phyloP scores from a whole-genome alignment of 1,284 basidiomycete species.

The Amylostereum chailletii region DNA sequence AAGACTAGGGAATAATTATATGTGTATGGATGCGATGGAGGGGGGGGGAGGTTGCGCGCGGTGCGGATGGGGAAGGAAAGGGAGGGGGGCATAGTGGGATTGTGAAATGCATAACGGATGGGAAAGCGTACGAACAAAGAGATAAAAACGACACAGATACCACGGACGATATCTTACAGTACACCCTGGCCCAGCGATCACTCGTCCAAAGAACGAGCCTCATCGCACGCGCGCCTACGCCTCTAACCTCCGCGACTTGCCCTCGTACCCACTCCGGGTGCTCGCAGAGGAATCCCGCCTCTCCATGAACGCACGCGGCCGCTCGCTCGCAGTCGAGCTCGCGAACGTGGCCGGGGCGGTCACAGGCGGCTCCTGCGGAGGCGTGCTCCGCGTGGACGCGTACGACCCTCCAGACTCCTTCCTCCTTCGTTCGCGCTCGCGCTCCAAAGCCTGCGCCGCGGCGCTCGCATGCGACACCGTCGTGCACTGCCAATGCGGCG shows the following conservation, averaged over 20 bases:
- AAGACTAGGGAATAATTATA: too few relatives aligned
- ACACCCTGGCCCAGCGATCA: too few relatives aligned
- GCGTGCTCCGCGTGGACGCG: background rate
- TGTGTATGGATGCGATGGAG: too few relatives aligned
- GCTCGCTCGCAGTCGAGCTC: background rate
- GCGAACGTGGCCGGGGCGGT: background rate
- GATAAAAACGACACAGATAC: background rate
- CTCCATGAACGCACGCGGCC: background rate
- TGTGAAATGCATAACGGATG: background rate
- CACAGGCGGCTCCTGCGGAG: background rate
- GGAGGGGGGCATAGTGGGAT: background rate
- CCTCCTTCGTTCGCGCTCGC: conserved; percentile 11
- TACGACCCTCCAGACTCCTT: conserved; percentile 7
- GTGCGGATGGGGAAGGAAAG: background rate
- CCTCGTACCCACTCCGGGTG: background rate
- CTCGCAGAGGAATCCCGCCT: background rate
- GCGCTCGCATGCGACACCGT: conserved; percentile 12
- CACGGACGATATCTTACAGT: background rate
- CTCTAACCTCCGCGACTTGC: background rate
- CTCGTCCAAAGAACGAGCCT: too few relatives aligned
- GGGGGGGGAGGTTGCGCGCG: background rate
- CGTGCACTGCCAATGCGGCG: background rate
- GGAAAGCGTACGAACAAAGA: background rate
- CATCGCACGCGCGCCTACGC: too few relatives aligned
- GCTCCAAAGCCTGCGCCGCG: conserved; percentile 12